These are phyloP conservation scores for Dendrocalamus latiflorus DNA, from an alignment of 202 grass and related monocot species.

Conservation along the genomic window DNA sequence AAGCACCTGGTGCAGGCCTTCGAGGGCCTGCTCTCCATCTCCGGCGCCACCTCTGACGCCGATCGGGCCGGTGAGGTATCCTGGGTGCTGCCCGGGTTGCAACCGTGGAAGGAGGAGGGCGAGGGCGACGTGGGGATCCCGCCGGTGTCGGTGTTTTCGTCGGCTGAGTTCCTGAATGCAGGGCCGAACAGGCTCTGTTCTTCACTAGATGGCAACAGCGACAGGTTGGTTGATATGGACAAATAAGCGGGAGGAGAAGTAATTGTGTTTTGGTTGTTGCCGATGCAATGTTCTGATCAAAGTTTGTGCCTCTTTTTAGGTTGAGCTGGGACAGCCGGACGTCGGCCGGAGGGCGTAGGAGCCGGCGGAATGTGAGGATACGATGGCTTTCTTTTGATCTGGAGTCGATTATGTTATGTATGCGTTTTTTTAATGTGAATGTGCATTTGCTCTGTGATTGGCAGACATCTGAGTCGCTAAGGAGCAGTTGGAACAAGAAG, in stretches of 20 bases:
- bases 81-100: conserved; percentile 69
- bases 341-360: conserved; percentile 48
- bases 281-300: conserved; percentile 6
- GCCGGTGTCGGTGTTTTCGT: conserved; percentile 30
- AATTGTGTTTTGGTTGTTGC: not conserved
- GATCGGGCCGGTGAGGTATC: conserved; percentile 51
- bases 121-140: not conserved
- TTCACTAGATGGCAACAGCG: conserved; percentile 50
- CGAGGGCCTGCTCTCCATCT: conserved; percentile 80
- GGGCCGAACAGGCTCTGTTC: conserved; percentile 21
- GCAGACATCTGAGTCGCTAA: conserved; percentile 60
- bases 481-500: conserved; percentile 78
- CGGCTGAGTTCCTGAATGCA: conserved; percentile 40
- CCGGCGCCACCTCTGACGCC: conserved; percentile 41
- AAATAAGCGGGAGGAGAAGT: not conserved
- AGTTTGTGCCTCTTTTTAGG: conserved; percentile 35
- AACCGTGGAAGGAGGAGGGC: conserved; percentile 30
- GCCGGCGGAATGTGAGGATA: conserved; percentile 60
- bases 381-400: not conserved
- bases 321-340: conserved; percentile 57
- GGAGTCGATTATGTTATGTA: not conserved
- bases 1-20: conserved; percentile 85
- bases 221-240: conserved; percentile 40
- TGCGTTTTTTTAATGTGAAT: not conserved
- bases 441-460: conserved; percentile 2